Evolutionary conservation across 1,284 basidiomycete genomes (phyloP).

Genomic region (Austroboletus niveus): DNA sequence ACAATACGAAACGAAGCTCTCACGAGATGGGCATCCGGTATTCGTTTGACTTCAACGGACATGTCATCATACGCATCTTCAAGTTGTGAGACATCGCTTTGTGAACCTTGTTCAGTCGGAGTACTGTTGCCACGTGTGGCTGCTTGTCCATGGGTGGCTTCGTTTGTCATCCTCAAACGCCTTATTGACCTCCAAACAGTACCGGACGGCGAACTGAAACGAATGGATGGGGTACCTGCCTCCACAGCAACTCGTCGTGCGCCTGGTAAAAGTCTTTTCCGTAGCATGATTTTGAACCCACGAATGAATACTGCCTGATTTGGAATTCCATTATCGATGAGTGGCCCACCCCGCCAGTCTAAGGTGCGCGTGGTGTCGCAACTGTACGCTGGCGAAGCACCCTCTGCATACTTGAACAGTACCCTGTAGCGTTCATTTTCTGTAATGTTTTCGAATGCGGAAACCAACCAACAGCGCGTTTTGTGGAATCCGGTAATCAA

Average conservation of each 20-base stretch:
- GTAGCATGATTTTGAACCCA: constrained; percentile 15
- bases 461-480: constrained; percentile 10
- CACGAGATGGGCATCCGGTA: constrained; percentile 1
- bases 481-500: constrained; percentile 15
- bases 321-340: neutral
- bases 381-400: neutral
- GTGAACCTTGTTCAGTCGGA: too few species aligned
- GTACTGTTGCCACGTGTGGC: too few species aligned
- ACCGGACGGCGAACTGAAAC: neutral
- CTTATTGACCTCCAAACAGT: neutral
- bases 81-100: too few species aligned
- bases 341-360: neutral
- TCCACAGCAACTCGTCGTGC: constrained; percentile 2
- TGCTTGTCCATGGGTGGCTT: too few species aligned
- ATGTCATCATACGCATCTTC: neutral
- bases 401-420: neutral
- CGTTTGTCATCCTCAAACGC: too few species aligned
- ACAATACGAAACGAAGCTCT: neutral
- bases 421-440: neutral
- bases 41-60: constrained; percentile 3
- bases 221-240: constrained; percentile 7
- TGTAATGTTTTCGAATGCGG: constrained; percentile 1
- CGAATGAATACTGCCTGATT: constrained; percentile 15
- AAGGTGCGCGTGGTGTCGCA: neutral
- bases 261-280: neutral